These are phyloP conservation scores for Fomitopsis betulina DNA, from an alignment of 1,284 basidiomycete genomes.

Conservation along the genomic window DNA sequence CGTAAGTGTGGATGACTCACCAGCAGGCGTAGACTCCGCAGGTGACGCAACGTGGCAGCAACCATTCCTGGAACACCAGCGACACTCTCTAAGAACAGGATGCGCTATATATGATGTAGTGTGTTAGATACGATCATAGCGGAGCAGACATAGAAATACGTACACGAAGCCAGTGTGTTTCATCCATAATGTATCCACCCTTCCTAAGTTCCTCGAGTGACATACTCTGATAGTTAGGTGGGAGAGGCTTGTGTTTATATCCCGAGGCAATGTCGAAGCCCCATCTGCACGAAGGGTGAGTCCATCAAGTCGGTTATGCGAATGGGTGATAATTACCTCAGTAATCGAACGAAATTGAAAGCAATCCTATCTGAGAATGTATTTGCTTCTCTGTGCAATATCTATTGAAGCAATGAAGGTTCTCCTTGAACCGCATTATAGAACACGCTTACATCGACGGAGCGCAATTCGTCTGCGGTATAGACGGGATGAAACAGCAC, in stretches of 20 bases:
- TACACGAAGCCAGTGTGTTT: constrained; percentile 75
- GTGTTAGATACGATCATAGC: not conserved
- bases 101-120: constrained; percentile 42
- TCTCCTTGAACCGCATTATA: not conserved
- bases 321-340: constrained; percentile 35
- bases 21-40: constrained; percentile 81
- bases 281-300: constrained; percentile 32
- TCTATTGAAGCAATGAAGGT: constrained; percentile 32
- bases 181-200: constrained; percentile 68
- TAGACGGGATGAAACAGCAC: constrained; percentile 84
- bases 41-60: constrained; percentile 81
- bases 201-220: constrained; percentile 67
- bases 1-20: constrained; percentile 32
- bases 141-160: constrained; percentile 15
- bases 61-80: constrained; percentile 97
- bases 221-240: constrained; percentile 53
- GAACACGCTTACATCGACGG: constrained; percentile 52
- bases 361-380: constrained; percentile 75
- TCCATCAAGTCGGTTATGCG: not conserved
- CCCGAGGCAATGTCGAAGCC: constrained; percentile 76
- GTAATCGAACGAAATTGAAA: constrained; percentile 52
- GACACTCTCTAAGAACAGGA: constrained; percentile 86
- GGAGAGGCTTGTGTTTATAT: constrained; percentile 73
- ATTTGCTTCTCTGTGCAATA: constrained; percentile 66
- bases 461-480: constrained; percentile 70